A percentile compares a stretch with the other conserved stretches of the same genome.
Evolutionary conservation across 768 basidiomycete species (phyloP).

Genomic region (Gloeophyllum trabeum): DNA sequence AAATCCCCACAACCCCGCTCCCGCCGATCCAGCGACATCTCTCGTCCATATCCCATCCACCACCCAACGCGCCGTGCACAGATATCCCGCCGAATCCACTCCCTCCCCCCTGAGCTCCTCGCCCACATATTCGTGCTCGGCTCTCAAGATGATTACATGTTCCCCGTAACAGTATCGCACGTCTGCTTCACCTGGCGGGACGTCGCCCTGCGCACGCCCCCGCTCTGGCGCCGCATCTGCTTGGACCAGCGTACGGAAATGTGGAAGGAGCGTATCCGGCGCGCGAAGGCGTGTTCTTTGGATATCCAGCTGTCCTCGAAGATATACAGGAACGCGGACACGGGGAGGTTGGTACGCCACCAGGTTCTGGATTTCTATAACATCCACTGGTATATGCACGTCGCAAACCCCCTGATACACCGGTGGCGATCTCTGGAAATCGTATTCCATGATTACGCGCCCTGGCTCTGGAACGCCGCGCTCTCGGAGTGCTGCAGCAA

Average conservation of each 20-base stretch:
- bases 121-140: constrained; percentile 53
- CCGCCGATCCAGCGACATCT: too few species aligned
- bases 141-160: constrained; percentile 39
- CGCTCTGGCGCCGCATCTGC: constrained; percentile 53
- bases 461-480: constrained; percentile 60
- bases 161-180: constrained; percentile 56
- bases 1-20: too few species aligned
- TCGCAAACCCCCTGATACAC: constrained; percentile 34
- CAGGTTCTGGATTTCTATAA: constrained; percentile 29
- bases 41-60: too few species aligned
- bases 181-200: constrained; percentile 58
- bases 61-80: neutral
- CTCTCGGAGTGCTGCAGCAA: constrained; percentile 41
- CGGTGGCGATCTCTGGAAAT: constrained; percentile 57
- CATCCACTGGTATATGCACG: constrained; percentile 53
- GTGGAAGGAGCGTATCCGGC: constrained; percentile 53
- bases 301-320: constrained; percentile 36
- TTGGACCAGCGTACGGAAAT: constrained; percentile 37
- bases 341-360: constrained; percentile 1
- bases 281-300: constrained; percentile 49
- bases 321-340: neutral
- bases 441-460: constrained; percentile 39
- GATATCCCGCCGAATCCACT: constrained; percentile 37
- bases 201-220: constrained; percentile 45
- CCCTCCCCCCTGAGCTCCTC: constrained; percentile 54